These are phyloP conservation scores for Monosporozyma unispora DNA, from an alignment of 805 yeast species.

Conservation along the genomic window DNA sequence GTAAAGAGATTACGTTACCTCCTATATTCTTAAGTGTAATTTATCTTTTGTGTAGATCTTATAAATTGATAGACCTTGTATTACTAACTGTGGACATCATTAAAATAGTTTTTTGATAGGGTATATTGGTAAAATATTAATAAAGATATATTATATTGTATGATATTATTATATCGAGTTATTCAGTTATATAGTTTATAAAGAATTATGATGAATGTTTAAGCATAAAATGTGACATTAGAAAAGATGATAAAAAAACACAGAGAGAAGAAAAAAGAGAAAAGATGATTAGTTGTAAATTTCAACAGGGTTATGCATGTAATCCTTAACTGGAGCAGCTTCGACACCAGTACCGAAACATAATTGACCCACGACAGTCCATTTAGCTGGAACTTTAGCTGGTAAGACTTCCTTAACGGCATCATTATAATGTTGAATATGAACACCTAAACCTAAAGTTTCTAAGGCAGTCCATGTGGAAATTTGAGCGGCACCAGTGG, in stretches of 20 bases:
- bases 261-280: neutral
- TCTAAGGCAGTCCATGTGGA: conserved; percentile 41
- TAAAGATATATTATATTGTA: neutral
- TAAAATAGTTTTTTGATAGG: no score
- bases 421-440: conserved; percentile 46
- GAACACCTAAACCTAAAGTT: conserved; percentile 40
- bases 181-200: neutral
- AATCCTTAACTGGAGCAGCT: conserved; percentile 33
- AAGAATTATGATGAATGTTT: neutral
- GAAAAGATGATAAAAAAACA: neutral
- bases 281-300: conserved; percentile 18
- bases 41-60: neutral
- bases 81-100: no score
- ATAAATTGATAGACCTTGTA: neutral
- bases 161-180: neutral
- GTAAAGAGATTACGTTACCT: neutral
- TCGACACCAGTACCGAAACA: conserved; percentile 40
- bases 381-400: conserved; percentile 33
- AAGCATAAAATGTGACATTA: no score
- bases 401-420: conserved; percentile 34
- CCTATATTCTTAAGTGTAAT: neutral
- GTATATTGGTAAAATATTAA: neutral
- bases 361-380: conserved; percentile 42
- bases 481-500: conserved; percentile 44
- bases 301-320: conserved; percentile 36